Conservation (phyloP, 345 rosid genomes). For the Gossypium stocksii region DNA sequence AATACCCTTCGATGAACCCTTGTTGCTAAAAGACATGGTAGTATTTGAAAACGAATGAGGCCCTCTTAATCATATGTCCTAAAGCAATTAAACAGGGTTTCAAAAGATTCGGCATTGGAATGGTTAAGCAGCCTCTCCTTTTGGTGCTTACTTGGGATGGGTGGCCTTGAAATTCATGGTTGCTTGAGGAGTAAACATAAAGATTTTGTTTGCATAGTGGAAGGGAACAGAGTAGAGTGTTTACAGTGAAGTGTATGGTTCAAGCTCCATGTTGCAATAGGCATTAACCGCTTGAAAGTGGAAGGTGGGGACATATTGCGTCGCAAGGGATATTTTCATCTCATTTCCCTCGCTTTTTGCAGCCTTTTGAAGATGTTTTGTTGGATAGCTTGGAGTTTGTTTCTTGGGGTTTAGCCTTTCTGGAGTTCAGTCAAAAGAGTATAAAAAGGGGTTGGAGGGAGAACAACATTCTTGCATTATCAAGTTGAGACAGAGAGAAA, state of each 20-base stretch:
- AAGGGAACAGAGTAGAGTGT: not conserved
- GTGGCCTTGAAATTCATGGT: not conserved
- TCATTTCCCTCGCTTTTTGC: conserved; percentile 16
- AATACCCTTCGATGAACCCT: not conserved
- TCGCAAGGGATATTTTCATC: conserved; percentile 21
- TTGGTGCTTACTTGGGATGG: not conserved
- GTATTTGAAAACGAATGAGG: not conserved
- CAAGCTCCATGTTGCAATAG: not conserved
- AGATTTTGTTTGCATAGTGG: too few species aligned
- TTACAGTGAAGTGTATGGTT: not conserved
- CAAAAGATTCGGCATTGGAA: not conserved
- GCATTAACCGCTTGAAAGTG: conserved; percentile 8
- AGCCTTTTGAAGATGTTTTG: conserved; percentile 20
- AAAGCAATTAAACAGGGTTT: not conserved
- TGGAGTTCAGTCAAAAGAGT: not conserved
- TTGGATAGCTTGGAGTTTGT: conserved; percentile 9
- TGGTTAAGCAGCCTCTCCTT: not conserved
- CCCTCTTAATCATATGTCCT: not conserved
- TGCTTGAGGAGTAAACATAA: not conserved
- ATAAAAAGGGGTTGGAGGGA: conserved; percentile 16
- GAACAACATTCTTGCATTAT: not conserved
- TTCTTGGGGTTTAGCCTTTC: conserved; percentile 5
- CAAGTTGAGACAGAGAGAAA: conserved; percentile 7
- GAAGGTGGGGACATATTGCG: conserved; percentile 37
- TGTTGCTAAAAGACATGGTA: not conserved